Evolutionary conservation across 2,329 filamentous ascomycete genomes (phyloP), one percentile per base, ranked within the genome.

Genomic region (Sarocladiaceae sp.): DNA sequence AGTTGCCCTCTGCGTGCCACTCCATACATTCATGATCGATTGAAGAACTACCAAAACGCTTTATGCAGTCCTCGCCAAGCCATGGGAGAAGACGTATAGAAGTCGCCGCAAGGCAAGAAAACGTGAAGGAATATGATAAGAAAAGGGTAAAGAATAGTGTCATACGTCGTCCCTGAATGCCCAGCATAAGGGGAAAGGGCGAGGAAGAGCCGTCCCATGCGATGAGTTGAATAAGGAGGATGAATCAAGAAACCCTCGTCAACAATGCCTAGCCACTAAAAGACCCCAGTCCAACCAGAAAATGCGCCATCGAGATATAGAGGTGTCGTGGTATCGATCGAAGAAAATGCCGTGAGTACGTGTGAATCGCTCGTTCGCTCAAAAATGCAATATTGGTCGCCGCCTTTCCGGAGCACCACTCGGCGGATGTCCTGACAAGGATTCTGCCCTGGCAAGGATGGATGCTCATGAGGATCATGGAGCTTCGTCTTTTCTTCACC

Each of bases 401-500:
- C 18, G 26, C 44, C 44, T n/a, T n/a, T n/a, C n/a, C n/a, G n/a
- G n/a, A n/a, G n/a, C n/a, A n/a, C n/a, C n/a, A n/a, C n/a, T n/a
- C n/a, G n/a, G n/a, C n/a, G n/a, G n/a, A n/a, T n/a, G n/a, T n/a
- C n/a, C n/a, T n/a, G n/a, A n/a, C n/a, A n/a, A n/a, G n/a, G n/a
- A n/a, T n/a, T n/a, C 67, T 31, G 3, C 23, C 44, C 11, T 8
- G 4, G n/a, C n/a, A n/a, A 29, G 33, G 26, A 17, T 31, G 17
- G 28, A 22, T 29, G 28, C 44, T 48, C 26, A 28, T 48, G 40
- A 25, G 25, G 31, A 48, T 48, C 44, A 33, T 31, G n/a, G 44
- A 48, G 44, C 44, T 48, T 28, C 22, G 13, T 46, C 12, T 28
- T 22, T 7, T 31, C 28, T 22, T 48, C 26, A 48, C 10, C 11